Evolutionary conservation across 805 yeast genomes (phyloP).

Genomic region (Suhomyces canberraensis): DNA sequence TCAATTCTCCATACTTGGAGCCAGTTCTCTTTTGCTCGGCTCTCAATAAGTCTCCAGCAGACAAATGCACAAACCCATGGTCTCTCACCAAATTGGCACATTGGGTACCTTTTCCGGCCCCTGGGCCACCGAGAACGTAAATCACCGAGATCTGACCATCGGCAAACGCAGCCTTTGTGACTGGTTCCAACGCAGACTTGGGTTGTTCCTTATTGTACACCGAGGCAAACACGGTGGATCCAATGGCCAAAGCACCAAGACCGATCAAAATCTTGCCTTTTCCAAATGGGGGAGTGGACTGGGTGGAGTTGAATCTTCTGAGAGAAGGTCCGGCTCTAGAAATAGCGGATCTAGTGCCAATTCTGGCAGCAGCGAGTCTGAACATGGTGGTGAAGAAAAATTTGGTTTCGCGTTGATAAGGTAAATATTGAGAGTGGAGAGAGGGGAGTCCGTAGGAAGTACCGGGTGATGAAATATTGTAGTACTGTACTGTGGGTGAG

Average conservation of each 20-base stretch:
- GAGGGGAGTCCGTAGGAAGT: background rate
- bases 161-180: slow-evolving; percentile 44
- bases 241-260: slow-evolving; percentile 48
- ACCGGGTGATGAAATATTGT: too few relatives aligned
- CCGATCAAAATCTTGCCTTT: slow-evolving; percentile 26
- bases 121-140: slow-evolving; percentile 96
- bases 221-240: slow-evolving; percentile 44
- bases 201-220: slow-evolving; percentile 44
- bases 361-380: slow-evolving; percentile 1
- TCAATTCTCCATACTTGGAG: slow-evolving; percentile 80
- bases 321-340: background rate
- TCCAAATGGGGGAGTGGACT: slow-evolving; percentile 8
- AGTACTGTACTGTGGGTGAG: too few relatives aligned
- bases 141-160: slow-evolving; percentile 72
- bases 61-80: slow-evolving; percentile 78
- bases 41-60: slow-evolving; percentile 95
- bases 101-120: slow-evolving; percentile 97
- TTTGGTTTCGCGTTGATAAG: background rate
- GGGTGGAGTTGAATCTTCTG: slow-evolving; percentile 14
- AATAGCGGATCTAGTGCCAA: background rate
- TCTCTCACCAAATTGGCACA: slow-evolving; percentile 81
- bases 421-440: background rate
- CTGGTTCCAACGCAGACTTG: slow-evolving; percentile 42
- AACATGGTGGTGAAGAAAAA: background rate
- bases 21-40: slow-evolving; percentile 86